Percentiles rank a stretch among this genome's conserved stretches.
Conservation (phyloP, 1,284 basidiomycete genomes). For the Filobasidium uniguttulatum region DNA sequence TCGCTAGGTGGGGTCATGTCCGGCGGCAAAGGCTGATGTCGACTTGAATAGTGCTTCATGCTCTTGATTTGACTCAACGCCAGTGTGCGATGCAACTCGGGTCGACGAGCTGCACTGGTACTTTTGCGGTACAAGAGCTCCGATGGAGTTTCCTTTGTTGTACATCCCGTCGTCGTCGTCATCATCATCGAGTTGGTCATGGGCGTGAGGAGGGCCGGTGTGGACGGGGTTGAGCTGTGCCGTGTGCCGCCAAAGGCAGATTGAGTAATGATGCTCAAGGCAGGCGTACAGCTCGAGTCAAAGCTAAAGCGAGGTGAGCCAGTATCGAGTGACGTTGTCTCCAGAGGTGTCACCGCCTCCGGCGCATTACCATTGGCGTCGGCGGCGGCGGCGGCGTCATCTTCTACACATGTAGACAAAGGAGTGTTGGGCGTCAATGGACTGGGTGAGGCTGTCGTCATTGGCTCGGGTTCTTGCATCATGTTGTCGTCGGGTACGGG, state of each 20-base stretch:
- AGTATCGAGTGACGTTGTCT: too few species aligned
- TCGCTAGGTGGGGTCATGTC: background rate
- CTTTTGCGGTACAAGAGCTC: background rate
- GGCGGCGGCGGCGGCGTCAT: too few species aligned
- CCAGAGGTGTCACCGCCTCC: background rate
- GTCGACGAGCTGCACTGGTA: background rate
- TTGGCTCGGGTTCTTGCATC: background rate
- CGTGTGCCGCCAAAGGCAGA: background rate
- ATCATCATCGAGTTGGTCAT: background rate
- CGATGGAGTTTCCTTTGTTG: background rate
- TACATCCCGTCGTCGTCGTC: too few species aligned
- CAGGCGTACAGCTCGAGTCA: slow-evolving; percentile 1
- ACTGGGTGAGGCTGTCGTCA: background rate
- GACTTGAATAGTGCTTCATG: too few species aligned
- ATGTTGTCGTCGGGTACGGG: background rate
- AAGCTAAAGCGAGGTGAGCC: too few species aligned
- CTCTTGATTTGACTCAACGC: slow-evolving; percentile 1
- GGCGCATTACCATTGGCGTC: too few species aligned
- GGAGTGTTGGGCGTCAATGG: background rate
- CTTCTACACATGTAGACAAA: background rate
- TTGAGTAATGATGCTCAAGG: background rate
- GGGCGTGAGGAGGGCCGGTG: background rate
- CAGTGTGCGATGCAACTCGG: background rate
- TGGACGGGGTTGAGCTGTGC: background rate
- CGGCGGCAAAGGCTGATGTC: too few species aligned